These are phyloP conservation scores for Pythium phragmitis DNA, from an alignment of 352 stramenopile genomes.

Conservation along the genomic window DNA sequence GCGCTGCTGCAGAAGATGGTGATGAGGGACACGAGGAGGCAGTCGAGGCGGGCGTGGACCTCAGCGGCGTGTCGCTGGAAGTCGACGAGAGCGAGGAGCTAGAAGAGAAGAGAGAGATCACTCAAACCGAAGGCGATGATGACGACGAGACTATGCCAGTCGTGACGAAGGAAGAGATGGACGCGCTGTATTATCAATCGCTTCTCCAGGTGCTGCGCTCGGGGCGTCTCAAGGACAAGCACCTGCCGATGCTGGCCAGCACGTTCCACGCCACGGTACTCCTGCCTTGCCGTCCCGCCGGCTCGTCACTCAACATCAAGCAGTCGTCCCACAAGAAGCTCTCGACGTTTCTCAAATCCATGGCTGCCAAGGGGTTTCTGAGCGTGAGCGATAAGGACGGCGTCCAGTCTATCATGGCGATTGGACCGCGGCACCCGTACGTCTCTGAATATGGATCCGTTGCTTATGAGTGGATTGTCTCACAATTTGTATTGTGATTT, in stretches of 20 bases:
- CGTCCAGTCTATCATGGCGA: slow-evolving; percentile 74
- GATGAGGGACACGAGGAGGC: slow-evolving; percentile 8
- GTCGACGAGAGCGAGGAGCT: slow-evolving; percentile 12
- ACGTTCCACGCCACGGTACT: slow-evolving; percentile 71
- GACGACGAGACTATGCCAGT: slow-evolving; percentile 7
- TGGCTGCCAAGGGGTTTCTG: slow-evolving; percentile 57
- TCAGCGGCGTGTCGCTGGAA: slow-evolving; percentile 34
- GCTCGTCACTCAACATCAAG: slow-evolving; percentile 68
- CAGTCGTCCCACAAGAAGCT: slow-evolving; percentile 82
- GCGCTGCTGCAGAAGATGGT: slow-evolving; percentile 11
- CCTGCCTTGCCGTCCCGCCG: slow-evolving; percentile 56
- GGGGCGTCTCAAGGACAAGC: slow-evolving; percentile 59
- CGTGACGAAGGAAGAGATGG: slow-evolving; percentile 67
- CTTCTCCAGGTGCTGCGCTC: slow-evolving; percentile 67
- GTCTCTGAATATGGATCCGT: slow-evolving; percentile 18
- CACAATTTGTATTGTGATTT: not conserved
- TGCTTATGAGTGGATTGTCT: not conserved
- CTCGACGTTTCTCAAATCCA: slow-evolving; percentile 67
- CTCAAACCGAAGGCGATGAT: slow-evolving; percentile 5
- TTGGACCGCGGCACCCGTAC: slow-evolving; percentile 67
- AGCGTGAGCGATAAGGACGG: slow-evolving; percentile 65
- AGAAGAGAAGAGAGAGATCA: slow-evolving; percentile 37
- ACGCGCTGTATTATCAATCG: slow-evolving; percentile 59
- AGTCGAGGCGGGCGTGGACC: slow-evolving; percentile 30
- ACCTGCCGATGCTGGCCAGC: slow-evolving; percentile 77